Base-by-base conservation (phyloP, 306 rosid genomes). In the cucumber (Cucumis sativus) region DNA sequence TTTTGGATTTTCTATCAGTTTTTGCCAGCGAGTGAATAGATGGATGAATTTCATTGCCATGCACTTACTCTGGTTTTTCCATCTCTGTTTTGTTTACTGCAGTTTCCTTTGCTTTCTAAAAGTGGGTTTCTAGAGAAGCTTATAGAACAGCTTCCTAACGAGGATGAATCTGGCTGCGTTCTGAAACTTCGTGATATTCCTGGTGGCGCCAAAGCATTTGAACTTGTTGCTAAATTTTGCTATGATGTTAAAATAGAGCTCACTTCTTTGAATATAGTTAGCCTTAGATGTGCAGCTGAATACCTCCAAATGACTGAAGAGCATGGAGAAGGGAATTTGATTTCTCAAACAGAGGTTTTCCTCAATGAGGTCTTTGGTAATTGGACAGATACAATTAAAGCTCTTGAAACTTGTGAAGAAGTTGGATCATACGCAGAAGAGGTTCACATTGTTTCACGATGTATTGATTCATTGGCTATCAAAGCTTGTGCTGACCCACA, bases 21-120 rank as follows among this genome's bases (percentile, higher is more conserved):
- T 76, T 67, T 47, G 37, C 79, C n/a, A 7, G 6, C 10, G 39
- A 21, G 33, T 20, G 20, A 69, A 6, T 7, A 20, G 18, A 45
- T 45, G 6, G 20, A 69, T 45, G 51, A 20, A 12, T 69, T 65
- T 67, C 17, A n/a, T 39, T 10, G 54, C 30, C 4, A 40, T 60
- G 56, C 58, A 62, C 16, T 79, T 81, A n/a, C 8, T 11, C 4
- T 75, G 60, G 55, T 55, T 75, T 62, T 58, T 67, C 21, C 60
- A 65, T 41, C 74, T 30, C 47, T 67, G 47, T 64, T 41, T 41
- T 49, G 63, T 65, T 62, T 83, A 68, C 62, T 84, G 84, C 85
- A 93, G 98, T 93, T 93, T 74, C 98, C 96, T 28, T 84, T 93
- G 87, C 92, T 93, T 39, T 93, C 97, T 21, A 93, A 89, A 88